Conservation (phyloP, 345 rosid species). For the Arabidopsis thaliana region DNA sequence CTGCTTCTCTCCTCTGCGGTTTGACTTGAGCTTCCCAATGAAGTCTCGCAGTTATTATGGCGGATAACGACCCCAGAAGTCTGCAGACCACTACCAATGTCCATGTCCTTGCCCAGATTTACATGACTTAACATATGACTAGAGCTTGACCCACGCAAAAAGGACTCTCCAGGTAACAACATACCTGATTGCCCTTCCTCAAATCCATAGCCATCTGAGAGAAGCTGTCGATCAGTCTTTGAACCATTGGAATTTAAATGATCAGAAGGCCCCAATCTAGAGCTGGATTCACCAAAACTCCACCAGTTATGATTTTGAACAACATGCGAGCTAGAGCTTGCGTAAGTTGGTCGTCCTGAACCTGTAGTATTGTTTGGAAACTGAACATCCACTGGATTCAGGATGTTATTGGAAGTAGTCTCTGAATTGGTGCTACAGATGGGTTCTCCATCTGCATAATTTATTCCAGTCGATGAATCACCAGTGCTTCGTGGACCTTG, state of each 20-base stretch:
- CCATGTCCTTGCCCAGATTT: conserved; percentile 50
- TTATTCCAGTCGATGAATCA: conserved; percentile 39
- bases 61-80: conserved; percentile 46
- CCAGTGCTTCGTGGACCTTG: conserved; percentile 41
- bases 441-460: conserved; percentile 38
- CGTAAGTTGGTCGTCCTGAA: conserved; percentile 47
- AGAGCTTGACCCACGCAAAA: conserved; percentile 62
- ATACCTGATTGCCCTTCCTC: conserved; percentile 39
- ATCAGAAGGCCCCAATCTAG: conserved; percentile 54
- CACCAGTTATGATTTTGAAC: conserved; percentile 57
- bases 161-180: conserved; percentile 30
- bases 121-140: conserved; percentile 42
- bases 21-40: conserved; percentile 66
- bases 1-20: conserved; percentile 57
- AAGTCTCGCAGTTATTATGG: conserved; percentile 44
- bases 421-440: conserved; percentile 39
- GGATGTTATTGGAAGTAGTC: conserved; percentile 42
- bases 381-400: conserved; percentile 59
- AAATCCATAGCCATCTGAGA: conserved; percentile 42
- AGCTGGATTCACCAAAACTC: conserved; percentile 73
- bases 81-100: conserved; percentile 48
- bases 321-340: conserved; percentile 48
- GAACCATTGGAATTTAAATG: conserved; percentile 54
- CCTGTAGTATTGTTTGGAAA: conserved; percentile 26
- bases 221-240: conserved; percentile 59